Evolutionary conservation across 352 stramenopile species (phyloP), one percentile per base, ranked within the genome.

Genomic region (Bremia lactucae): DNA sequence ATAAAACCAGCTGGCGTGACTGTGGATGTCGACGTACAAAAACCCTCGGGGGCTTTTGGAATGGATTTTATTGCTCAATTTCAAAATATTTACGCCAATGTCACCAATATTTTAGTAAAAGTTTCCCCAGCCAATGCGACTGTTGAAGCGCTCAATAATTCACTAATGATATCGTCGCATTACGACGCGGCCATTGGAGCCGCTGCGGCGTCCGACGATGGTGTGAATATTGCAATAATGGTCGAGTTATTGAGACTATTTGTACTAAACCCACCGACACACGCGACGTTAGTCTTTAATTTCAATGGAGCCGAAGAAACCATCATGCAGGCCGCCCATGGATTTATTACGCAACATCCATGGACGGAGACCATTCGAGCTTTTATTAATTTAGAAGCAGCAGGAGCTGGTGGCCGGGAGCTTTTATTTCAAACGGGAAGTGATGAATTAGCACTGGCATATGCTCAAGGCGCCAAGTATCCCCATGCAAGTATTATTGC

Each of bases 31-130:
- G 65, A 87, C 23, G 65, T 88, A 1, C 76, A 88, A 42, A 60
- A 56, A 36, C 76, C 76, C 5, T 80, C 72, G 2, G 72, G 74
- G 13, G 75, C 76, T 0, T 88, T 88, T 55, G 76, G 76, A 3
- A 49, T 88, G 20, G 62, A 88, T 46, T 88, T 88, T 38, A 67
- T 86, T 21, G 65, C 68, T 18, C 72, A 82, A 31, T 88, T 88
- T 55, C 76, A 88, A 47, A 88, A 88, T 51, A 83, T 88, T 45
- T 88, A 88, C 59, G 71, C 76, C 28, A 88, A 88, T 34, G 73
- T 88, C 33, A 88, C 71, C 33, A 88, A 88, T 40, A 83, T 88
- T 41, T 44, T 88, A 9, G 76, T 88, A 8, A 76, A 74, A 7
- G 46, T 88, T 0, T 58, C 65, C 4, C 66, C 49, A 1, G 46